phyloP scores from a whole-genome alignment of 2,329 filamentous ascomycete species.

The Aspergillus proliferans region DNA sequence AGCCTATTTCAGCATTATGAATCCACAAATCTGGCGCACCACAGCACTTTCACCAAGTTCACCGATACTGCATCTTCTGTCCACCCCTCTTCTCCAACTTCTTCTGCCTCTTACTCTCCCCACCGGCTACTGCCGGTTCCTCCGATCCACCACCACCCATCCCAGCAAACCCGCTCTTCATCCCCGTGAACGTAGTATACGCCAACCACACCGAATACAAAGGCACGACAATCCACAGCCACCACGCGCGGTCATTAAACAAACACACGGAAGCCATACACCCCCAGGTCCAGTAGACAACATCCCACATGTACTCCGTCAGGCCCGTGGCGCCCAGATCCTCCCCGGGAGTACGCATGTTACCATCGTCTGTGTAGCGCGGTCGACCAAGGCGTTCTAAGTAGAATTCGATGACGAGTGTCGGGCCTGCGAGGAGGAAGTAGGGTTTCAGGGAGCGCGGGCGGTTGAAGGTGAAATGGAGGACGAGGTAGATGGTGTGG shows the following conservation, averaged over 20 bases:
- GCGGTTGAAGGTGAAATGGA: conserved; percentile 60
- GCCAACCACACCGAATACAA: conserved; percentile 43
- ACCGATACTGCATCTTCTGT: conserved; percentile 39
- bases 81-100: conserved; percentile 49
- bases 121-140: conserved; percentile 12
- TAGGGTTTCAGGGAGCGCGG: conserved; percentile 61
- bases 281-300: conserved; percentile 89
- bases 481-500: conserved; percentile 68
- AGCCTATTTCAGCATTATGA: neutral
- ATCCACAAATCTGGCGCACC: no score
- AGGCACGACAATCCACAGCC: conserved; percentile 51
- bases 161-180: conserved; percentile 40
- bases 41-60: conserved; percentile 7
- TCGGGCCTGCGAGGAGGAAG: conserved; percentile 64
- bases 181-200: conserved; percentile 42
- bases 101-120: conserved; percentile 47
- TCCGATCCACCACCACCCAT: conserved; percentile 27
- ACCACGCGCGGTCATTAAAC: conserved; percentile 75
- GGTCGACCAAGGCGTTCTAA: conserved; percentile 82
- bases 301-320: conserved; percentile 98
- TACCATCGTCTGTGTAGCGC: conserved; percentile 56
- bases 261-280: conserved; percentile 65
- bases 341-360: conserved; percentile 73
- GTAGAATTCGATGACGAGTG: conserved; percentile 72
- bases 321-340: conserved; percentile 81